Conservation (phyloP, 768 basidiomycete genomes). For the Rickenella mellea region DNA sequence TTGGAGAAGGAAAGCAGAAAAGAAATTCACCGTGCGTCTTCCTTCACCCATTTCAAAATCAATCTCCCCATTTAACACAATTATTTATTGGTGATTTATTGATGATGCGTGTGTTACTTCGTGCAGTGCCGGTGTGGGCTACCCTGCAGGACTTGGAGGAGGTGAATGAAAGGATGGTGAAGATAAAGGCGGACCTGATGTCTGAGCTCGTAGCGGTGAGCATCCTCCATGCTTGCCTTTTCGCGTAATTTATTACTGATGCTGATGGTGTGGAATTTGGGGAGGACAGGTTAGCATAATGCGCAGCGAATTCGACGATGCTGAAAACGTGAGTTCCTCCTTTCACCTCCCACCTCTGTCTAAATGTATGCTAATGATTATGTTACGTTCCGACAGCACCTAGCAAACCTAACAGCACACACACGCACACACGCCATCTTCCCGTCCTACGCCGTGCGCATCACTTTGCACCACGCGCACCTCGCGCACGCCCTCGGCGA, state of each 20-base stretch:
- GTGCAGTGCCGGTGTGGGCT: slow-evolving; percentile 46
- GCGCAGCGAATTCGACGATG: slow-evolving; percentile 58
- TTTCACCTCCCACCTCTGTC: background rate
- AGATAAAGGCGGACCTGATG: slow-evolving; percentile 61
- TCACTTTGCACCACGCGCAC: slow-evolving; percentile 63
- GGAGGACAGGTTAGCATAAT: slow-evolving; percentile 50
- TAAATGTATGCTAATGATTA: background rate
- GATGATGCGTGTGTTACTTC: background rate
- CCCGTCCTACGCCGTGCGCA: slow-evolving; percentile 43
- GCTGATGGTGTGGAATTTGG: background rate
- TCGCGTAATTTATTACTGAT: background rate
- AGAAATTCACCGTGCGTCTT: slow-evolving; percentile 28
- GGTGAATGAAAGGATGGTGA: slow-evolving; percentile 39
- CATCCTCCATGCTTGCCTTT: slow-evolving; percentile 2
- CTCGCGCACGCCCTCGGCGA: slow-evolving; percentile 60
- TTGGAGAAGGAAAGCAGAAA: slow-evolving; percentile 38
- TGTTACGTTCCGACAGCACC: slow-evolving; percentile 18
- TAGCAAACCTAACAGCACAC: slow-evolving; percentile 48
- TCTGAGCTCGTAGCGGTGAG: slow-evolving; percentile 61
- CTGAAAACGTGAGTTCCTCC: slow-evolving; percentile 38
- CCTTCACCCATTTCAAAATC: background rate
- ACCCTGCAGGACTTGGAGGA: slow-evolving; percentile 39
- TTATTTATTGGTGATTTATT: background rate
- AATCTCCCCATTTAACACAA: background rate
- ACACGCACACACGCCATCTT: slow-evolving; percentile 53